Percentiles rank a stretch among this genome's conserved stretches.
Conservation (phyloP, 148 eudicot species). For the Fagopyrum homotropicum region DNA sequence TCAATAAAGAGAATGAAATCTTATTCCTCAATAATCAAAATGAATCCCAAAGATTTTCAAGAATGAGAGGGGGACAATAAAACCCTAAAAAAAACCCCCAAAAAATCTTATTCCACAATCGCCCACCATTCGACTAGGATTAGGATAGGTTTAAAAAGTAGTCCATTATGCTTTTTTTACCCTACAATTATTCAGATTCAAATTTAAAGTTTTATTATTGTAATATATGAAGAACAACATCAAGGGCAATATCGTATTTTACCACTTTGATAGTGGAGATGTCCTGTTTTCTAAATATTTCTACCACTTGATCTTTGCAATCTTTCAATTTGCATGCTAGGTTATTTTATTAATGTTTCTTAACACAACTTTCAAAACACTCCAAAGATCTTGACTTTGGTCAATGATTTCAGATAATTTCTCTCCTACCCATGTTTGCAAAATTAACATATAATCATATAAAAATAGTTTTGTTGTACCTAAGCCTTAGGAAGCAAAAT, state of each 20-base stretch:
- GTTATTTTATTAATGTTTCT: constrained; percentile 1
- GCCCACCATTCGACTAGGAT: constrained; percentile 14
- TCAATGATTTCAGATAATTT: neutral
- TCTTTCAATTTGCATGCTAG: constrained; percentile 10
- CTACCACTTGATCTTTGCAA: constrained; percentile 5
- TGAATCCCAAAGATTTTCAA: constrained; percentile 5
- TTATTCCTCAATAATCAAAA: constrained; percentile 12
- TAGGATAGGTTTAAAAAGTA: constrained; percentile 12
- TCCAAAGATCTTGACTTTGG: constrained; percentile 3
- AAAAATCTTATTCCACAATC: constrained; percentile 7
- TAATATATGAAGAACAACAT: neutral
- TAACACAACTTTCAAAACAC: constrained; percentile 8
- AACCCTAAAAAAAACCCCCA: neutral
- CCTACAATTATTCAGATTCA: constrained; percentile 5
- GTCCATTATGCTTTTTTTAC: constrained; percentile 5
- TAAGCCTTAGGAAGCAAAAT: no score
- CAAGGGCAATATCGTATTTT: constrained; percentile 4
- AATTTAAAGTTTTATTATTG: neutral
- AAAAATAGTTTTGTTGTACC: no score
- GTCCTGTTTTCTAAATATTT: neutral
- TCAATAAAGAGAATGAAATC: constrained; percentile 4
- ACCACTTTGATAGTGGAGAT: neutral
- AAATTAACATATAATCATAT: no score
- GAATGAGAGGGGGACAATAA: neutral
- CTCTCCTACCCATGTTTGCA: neutral